Conservation (phyloP, 768 basidiomycete genomes). For the Leucocoprinus leucothites region DNA sequence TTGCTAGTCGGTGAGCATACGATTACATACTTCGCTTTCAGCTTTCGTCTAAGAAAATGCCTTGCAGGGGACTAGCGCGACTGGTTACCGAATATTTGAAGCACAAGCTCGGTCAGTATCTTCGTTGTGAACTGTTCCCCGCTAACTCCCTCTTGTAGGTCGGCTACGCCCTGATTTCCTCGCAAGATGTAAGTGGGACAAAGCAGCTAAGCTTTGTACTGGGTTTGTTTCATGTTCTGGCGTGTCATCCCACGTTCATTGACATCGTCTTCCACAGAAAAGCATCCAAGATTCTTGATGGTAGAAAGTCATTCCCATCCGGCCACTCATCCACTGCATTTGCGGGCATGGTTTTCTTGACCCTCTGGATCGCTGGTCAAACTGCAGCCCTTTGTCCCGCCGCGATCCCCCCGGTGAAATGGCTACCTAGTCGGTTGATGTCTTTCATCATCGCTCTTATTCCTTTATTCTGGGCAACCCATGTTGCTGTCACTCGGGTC, state of each 20-base stretch:
- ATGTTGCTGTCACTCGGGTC: slow-evolving; percentile 59
- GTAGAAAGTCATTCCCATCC: slow-evolving; percentile 64
- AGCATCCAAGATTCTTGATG: slow-evolving; percentile 37
- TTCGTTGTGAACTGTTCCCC: background rate
- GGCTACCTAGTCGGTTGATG: slow-evolving; percentile 43
- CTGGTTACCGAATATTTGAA: slow-evolving; percentile 52
- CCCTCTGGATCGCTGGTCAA: slow-evolving; percentile 62
- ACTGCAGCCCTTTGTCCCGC: slow-evolving; percentile 44
- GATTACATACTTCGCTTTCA: background rate
- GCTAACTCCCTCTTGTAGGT: slow-evolving; percentile 24
- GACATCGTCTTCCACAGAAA: slow-evolving; percentile 25
- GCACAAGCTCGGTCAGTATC: slow-evolving; percentile 48
- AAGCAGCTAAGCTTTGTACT: slow-evolving; percentile 42
- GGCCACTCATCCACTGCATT: slow-evolving; percentile 69
- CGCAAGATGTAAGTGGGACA: slow-evolving; percentile 60
- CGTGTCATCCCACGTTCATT: background rate
- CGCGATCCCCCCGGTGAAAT: slow-evolving; percentile 39
- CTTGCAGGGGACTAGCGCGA: slow-evolving; percentile 40
- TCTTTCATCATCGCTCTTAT: slow-evolving; percentile 44
- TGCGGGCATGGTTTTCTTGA: slow-evolving; percentile 60
- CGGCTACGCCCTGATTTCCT: slow-evolving; percentile 68
- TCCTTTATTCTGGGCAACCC: slow-evolving; percentile 54
- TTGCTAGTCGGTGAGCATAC: slow-evolving; percentile 34
- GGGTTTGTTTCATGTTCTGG: slow-evolving; percentile 37
- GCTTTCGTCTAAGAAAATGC: background rate